Evolutionary conservation across 129 eudicot species (phyloP).

Genomic region (Flaveria bidentis): DNA sequence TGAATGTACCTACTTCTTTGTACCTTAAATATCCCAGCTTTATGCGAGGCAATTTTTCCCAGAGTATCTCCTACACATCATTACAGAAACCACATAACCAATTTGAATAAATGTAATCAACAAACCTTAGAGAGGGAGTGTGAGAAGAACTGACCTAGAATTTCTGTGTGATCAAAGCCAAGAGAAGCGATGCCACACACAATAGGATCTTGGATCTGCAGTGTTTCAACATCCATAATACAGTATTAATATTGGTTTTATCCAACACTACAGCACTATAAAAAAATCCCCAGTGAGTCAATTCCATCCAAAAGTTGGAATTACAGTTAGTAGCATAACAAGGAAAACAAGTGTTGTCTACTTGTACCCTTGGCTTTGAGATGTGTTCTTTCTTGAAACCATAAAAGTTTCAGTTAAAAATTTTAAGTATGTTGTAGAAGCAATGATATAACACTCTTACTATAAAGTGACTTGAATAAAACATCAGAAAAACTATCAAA

Average conservation of each 20-base stretch:
- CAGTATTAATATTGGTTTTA: slow-evolving; percentile 21
- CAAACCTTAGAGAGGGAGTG: background rate
- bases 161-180: slow-evolving; percentile 92
- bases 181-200: slow-evolving; percentile 91
- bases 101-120: background rate
- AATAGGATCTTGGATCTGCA: slow-evolving; percentile 80
- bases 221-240: background rate
- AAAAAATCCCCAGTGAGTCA: background rate
- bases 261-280: background rate
- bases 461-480: background rate
- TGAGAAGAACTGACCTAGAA: slow-evolving; percentile 55
- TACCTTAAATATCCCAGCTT: slow-evolving; percentile 96
- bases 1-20: slow-evolving; percentile 25
- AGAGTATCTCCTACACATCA: slow-evolving; percentile 70
- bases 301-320: slow-evolving; percentile 18
- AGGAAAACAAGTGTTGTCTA: background rate
- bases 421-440: background rate
- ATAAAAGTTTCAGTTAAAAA: background rate
- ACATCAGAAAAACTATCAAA: background rate
- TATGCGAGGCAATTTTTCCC: slow-evolving; percentile 74
- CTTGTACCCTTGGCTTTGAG: background rate
- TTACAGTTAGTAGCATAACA: slow-evolving; percentile 3
- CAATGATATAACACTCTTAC: background rate
- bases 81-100: background rate
- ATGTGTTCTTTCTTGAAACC: background rate